Base-by-base conservation (phyloP, 352 stramenopile species). In the Phytophthora megakarya region DNA sequence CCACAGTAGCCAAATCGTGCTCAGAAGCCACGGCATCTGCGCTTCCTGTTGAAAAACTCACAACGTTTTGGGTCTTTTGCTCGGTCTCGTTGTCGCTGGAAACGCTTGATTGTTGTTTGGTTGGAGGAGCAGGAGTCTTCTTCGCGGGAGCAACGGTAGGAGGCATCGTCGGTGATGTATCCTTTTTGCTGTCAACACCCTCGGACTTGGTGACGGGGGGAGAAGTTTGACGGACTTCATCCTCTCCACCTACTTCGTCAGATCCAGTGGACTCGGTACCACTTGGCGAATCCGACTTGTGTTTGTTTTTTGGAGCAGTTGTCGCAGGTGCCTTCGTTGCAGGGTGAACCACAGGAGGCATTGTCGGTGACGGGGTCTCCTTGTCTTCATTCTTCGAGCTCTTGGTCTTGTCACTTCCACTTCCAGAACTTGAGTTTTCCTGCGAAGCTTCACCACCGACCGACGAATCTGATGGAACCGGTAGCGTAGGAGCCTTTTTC, bases 261-360 rank as follows among this genome's bases (percentile, higher is more conserved):
- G 35, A 53, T 30, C 4, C 16, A 11, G 11, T 25, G 18, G 37
- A 23, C 1, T 47, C 18, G 25, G n/a, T 47, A 23, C 43, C 43
- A 23, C 43, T 64, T 19, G 46, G 56, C 12, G 44, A 48, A 16
- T 40, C 7, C 4, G 45, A 49, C 2, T 45, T 9, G 5, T 32
- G 12, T 12, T 25, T 28, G 11, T 9, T 58, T 7, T 18, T 7
- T 13, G 56, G 37, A 10, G 38, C 19, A 25, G 45, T 38, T 30
- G 46, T 65, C 11, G 25, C 15, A 15, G 56, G 56, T 23, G 25
- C 46, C 11, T 65, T 65, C 28, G 56, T 65, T 16, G 38, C 56
- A 10, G n/a, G 56, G 22, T 44, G 25, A 39, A 65, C 26, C 12
- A 49, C 33, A 11, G 56, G 15, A 28, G 56, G 56, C 56, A 65